These are phyloP conservation scores for Tulasnella sp. DNA, from an alignment of 768 basidiomycete genomes.

Conservation along the genomic window DNA sequence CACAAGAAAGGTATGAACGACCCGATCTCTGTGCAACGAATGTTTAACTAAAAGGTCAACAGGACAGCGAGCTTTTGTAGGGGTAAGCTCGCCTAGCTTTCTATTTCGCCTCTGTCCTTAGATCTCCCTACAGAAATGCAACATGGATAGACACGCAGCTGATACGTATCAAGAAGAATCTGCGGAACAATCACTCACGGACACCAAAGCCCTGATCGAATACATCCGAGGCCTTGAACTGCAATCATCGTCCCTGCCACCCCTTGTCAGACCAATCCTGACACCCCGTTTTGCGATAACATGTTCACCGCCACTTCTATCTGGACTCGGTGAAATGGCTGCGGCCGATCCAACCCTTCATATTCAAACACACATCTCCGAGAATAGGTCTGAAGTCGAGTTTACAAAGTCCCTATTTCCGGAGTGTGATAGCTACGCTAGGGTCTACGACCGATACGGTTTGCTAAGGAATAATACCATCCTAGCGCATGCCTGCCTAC, in stretches of 20 bases:
- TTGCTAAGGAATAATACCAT: slow-evolving; percentile 71
- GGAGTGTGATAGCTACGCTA: slow-evolving; percentile 50
- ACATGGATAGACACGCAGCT: slow-evolving; percentile 69
- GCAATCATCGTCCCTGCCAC: slow-evolving; percentile 20
- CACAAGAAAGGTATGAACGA: slow-evolving; percentile 41
- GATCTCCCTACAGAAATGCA: slow-evolving; percentile 52
- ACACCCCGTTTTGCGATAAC: slow-evolving; percentile 96
- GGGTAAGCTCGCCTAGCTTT: slow-evolving; percentile 36
- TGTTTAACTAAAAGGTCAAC: slow-evolving; percentile 5
- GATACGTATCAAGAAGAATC: slow-evolving; percentile 57
- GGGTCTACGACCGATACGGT: slow-evolving; percentile 66
- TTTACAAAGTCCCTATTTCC: slow-evolving; percentile 58
- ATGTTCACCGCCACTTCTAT: slow-evolving; percentile 60
- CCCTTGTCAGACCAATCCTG: slow-evolving; percentile 76
- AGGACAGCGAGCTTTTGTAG: slow-evolving; percentile 78
- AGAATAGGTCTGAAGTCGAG: slow-evolving; percentile 62
- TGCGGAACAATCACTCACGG: slow-evolving; percentile 41
- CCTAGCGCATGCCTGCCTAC: slow-evolving; percentile 75
- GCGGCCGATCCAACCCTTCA: slow-evolving; percentile 43
- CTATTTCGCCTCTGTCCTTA: not conserved
- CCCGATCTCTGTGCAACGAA: slow-evolving; percentile 16
- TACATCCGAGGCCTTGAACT: slow-evolving; percentile 48
- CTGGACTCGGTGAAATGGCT: slow-evolving; percentile 48
- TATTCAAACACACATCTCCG: slow-evolving; percentile 89
- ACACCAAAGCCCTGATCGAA: slow-evolving; percentile 50